Base-by-base conservation (phyloP, 129 eudicot genomes). In the Mikania micrantha region DNA sequence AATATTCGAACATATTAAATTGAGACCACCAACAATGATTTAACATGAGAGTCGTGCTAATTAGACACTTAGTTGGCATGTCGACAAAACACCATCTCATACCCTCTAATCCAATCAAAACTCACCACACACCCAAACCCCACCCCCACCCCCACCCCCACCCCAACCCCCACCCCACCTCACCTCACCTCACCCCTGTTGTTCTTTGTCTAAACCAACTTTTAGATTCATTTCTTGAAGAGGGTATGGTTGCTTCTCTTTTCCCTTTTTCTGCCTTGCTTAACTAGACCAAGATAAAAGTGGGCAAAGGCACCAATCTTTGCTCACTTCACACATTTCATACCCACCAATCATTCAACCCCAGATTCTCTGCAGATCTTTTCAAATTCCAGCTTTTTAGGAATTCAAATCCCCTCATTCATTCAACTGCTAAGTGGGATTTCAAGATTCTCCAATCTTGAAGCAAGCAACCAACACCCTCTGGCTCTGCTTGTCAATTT, bases 201-300 rank as follows among this genome's bases (percentile, higher is more conserved):
- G 45, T 44, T 71, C 21, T 71, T 60, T 71, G 24, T 71, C 75
- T 44, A 60, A 70, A 59, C 68, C 59, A 36, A 29, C 60, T 52
- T 68, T 45, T 44, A 60, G 67, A 71, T 71, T 71, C 60, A 71
- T 64, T 64, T 64, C 54, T 73, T 73, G 57, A 50, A 38, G 50
- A 35, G 38, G 27, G 58, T 24, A 62, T 49, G 56, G 29, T 52
- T 74, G 41, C 25, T 73, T 49, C 71, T 24, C 63, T 48, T 64
- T 73, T 50, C 54, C 70, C 42, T 41, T 53, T 52, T 53, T 50
- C 39, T 73, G 20, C 25, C 11, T 72, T 71, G n/a, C 57, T 45
- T 42, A 47, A 49, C 21, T 47, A 34, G 24, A 35, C 70, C 22
- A 24, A 36, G n/a, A 44, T 36, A 72, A 60, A 71, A 72, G 4